Percentiles rank a stretch among this genome's conserved stretches.
phyloP scores from a whole-genome alignment of 768 basidiomycete species.

The Leccinum fibrillosum region DNA sequence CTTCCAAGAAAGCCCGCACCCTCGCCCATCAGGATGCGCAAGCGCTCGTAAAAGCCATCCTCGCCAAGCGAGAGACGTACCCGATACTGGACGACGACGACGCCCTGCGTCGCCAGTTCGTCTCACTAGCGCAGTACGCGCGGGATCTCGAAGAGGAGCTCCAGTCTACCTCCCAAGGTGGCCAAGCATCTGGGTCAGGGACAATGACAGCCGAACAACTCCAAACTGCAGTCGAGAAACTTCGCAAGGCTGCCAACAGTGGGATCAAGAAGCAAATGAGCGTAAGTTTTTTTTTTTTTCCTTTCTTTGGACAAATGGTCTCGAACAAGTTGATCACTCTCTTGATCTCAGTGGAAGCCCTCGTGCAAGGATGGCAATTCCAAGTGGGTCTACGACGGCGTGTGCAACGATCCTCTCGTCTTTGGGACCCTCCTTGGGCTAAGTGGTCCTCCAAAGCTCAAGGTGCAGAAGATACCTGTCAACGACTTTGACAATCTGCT shows the following conservation, averaged over 20 bases:
- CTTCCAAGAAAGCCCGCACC: constrained; percentile 30
- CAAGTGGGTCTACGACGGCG: constrained; percentile 51
- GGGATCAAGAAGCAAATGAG: constrained; percentile 53
- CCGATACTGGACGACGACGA: constrained; percentile 35
- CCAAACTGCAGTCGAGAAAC: constrained; percentile 41
- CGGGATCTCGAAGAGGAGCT: constrained; percentile 30
- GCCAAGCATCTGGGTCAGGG: constrained; percentile 16
- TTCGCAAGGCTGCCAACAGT: constrained; percentile 42
- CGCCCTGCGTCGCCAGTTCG: constrained; percentile 25
- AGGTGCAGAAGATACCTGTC: constrained; percentile 43
- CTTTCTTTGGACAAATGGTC: background rate
- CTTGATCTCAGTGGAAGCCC: constrained; percentile 44
- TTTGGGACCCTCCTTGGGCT: constrained; percentile 45
- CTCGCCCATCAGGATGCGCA: constrained; percentile 30
- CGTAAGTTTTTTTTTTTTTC: constrained; percentile 14
- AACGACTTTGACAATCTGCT: constrained; percentile 34
- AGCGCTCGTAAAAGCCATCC: constrained; percentile 36
- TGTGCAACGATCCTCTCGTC: constrained; percentile 45
- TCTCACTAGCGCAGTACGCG: constrained; percentile 34
- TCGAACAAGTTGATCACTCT: background rate
- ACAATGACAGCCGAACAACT: constrained; percentile 39
- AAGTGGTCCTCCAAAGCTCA: constrained; percentile 45
- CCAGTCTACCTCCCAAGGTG: constrained; percentile 14
- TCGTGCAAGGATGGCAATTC: constrained; percentile 45
- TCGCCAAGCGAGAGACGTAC: constrained; percentile 36